These are phyloP conservation scores for Akebia trifoliata DNA, from an alignment of 164 flowering plant genomes.

Conservation along the genomic window DNA sequence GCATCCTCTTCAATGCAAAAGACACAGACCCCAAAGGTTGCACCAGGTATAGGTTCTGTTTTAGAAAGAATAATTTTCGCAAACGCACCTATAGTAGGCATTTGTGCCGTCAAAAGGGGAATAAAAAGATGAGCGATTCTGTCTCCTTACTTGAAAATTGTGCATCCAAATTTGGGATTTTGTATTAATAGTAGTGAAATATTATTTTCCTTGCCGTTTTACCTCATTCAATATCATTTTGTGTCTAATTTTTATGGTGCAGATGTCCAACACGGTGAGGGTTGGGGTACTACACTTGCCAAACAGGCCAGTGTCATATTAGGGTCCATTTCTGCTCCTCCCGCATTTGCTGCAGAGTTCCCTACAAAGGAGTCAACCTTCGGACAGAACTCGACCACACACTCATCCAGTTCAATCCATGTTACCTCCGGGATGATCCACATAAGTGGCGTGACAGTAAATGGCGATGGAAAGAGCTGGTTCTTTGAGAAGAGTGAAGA, in stretches of 20 bases:
- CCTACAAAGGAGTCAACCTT: constrained; percentile 39
- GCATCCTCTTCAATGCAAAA: constrained; percentile 43
- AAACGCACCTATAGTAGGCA: not conserved
- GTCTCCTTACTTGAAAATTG: too few relatives aligned
- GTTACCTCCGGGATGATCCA: constrained; percentile 59
- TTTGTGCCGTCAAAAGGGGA: not conserved
- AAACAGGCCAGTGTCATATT: constrained; percentile 41
- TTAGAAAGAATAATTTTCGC: not conserved
- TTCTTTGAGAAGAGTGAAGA: constrained; percentile 33
- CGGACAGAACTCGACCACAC: constrained; percentile 29
- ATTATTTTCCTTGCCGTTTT: not conserved
- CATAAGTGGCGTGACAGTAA: constrained; percentile 27
- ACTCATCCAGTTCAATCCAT: constrained; percentile 44
- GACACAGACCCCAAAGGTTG: constrained; percentile 16
- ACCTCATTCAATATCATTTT: not conserved
- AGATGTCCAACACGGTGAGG: constrained; percentile 28
- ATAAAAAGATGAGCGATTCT: too few relatives aligned
- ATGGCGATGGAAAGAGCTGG: constrained; percentile 28
- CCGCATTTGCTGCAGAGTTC: constrained; percentile 57
- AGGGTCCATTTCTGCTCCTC: constrained; percentile 55
- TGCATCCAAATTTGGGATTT: too few relatives aligned
- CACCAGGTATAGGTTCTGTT: constrained; percentile 27
- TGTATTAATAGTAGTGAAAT: too few relatives aligned
- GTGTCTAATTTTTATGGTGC: constrained; percentile 17
- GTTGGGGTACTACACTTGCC: constrained; percentile 23